Evolutionary conservation across 2,329 filamentous ascomycete genomes (phyloP), one percentile per base, ranked within the genome.

Genomic region (Zymoseptoria passerinii): DNA sequence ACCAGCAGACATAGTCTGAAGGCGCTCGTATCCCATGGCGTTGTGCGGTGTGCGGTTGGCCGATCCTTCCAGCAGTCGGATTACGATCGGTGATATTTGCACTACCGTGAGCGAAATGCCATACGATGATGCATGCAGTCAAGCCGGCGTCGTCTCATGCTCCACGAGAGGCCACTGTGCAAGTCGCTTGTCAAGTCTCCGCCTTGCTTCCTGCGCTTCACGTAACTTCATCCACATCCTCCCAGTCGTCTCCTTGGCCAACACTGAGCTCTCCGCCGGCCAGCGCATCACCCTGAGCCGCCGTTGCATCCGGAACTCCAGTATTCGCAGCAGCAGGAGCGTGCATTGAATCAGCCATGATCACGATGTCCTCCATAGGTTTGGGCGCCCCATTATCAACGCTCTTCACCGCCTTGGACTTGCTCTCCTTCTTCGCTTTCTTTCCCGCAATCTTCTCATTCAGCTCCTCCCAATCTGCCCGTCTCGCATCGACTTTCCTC

Each of bases 401-500:
- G n/a, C 27, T 57, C 52, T 61, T 55, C 50, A 48, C 54, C 28
- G 53, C 53, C 35, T 61, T 61, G n/a, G 49, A 9, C 50, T 55
- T 58, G 13, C 50, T 55, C 48, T 63, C 60, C 19, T 54, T 53
- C n/a, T 60, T 56, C 40, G 50, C 35, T 53, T 61, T 59, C 50
- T 54, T 53, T n/a, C 56, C 59, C 9, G 56, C 61, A 35, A 61
- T 52, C 59, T 68, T 67, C 23, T 63, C 66, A 53, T 73, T 72
- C 58, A 72, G 52, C 27, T 69, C 67, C 23, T 73, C 70, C 71
- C 71, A 73, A 27, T 66, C 66, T 48, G 58, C 64, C 44, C 60
- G 55, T 50, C 69, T 59, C 10, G 55, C 60, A 56, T 68, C 64
- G 9, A 83, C 74, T 48, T 67, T 74, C 67, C 77, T 80, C 35